phyloP scores from a whole-genome alignment of 1,284 basidiomycete genomes.

The Tetrapyrgos nigripes region DNA sequence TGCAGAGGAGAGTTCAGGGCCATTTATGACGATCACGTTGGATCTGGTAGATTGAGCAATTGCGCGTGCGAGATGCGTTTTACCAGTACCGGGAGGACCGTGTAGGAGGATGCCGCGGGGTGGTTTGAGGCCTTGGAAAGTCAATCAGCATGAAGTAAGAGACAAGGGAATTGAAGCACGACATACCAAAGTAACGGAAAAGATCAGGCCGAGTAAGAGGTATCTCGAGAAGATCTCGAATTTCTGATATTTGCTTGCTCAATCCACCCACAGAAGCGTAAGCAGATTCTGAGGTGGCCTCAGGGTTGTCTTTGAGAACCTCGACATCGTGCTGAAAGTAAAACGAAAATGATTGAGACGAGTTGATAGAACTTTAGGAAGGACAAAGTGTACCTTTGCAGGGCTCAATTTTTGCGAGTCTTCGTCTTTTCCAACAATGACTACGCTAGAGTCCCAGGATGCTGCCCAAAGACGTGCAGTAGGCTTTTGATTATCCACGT shows the following conservation, averaged over 20 bases:
- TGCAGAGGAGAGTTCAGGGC: slow-evolving; percentile 92
- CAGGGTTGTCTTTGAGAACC: slow-evolving; percentile 46
- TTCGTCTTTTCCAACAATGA: slow-evolving; percentile 44
- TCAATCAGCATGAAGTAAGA: slow-evolving; percentile 13
- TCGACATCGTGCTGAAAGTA: slow-evolving; percentile 48
- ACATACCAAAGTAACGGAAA: slow-evolving; percentile 85
- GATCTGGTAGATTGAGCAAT: slow-evolving; percentile 85
- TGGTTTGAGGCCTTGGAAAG: slow-evolving; percentile 75
- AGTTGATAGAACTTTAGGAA: background rate
- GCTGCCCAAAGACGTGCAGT: slow-evolving; percentile 53
- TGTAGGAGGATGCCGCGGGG: slow-evolving; percentile 91
- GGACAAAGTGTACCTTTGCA: background rate
- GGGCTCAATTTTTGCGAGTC: slow-evolving; percentile 10
- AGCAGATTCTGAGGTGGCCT: slow-evolving; percentile 49
- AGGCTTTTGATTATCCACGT: slow-evolving; percentile 39
- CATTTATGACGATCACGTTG: slow-evolving; percentile 89
- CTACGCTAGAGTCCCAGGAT: slow-evolving; percentile 67
- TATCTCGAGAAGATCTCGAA: slow-evolving; percentile 94
- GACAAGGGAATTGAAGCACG: slow-evolving; percentile 21
- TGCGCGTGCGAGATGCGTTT: slow-evolving; percentile 91
- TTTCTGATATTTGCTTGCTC: slow-evolving; percentile 86
- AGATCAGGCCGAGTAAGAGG: slow-evolving; percentile 91
- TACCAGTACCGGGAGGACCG: slow-evolving; percentile 94
- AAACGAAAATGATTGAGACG: background rate
- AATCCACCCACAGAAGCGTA: slow-evolving; percentile 89